Evolutionary conservation across 371 early-diverging fungal genomes (phyloP).

Genomic region (Basidiobolus meristosporus): DNA sequence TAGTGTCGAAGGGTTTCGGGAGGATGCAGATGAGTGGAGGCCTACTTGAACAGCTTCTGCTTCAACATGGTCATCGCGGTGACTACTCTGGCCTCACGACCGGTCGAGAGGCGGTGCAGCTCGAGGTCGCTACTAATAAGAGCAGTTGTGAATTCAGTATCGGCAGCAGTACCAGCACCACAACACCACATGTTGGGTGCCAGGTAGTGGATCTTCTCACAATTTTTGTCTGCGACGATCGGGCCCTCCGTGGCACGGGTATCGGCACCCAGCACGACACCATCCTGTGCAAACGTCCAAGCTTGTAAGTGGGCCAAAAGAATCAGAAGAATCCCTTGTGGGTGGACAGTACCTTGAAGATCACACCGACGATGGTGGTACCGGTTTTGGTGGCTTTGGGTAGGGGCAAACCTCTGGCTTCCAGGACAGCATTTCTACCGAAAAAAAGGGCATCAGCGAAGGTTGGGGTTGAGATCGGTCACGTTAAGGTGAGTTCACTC

Average conservation of each 20-base stretch:
- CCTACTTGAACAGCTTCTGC: constrained; percentile 83
- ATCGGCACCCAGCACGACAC: constrained; percentile 97
- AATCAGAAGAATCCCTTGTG: neutral
- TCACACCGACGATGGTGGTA: constrained; percentile 92
- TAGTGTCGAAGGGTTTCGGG: neutral
- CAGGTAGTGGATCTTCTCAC: constrained; percentile 97
- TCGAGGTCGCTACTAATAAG: constrained; percentile 87
- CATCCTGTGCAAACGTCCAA: no score
- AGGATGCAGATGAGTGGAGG: neutral
- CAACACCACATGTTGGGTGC: constrained; percentile 99
- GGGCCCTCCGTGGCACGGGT: constrained; percentile 98
- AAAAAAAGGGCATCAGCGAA: neutral
- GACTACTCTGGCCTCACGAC: constrained; percentile 72
- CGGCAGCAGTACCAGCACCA: constrained; percentile 99
- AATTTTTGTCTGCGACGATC: constrained; percentile 98
- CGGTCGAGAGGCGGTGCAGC: constrained; percentile 79
- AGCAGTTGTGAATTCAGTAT: constrained; percentile 91
- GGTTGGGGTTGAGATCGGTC: no score
- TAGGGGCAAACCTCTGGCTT: constrained; percentile 51
- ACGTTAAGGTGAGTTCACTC: no score
- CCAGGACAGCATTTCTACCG: constrained; percentile 53
- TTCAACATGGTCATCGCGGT: constrained; percentile 94
- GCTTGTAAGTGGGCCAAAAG: no score
- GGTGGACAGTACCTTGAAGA: constrained; percentile 51
- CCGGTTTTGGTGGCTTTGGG: constrained; percentile 95